Base-by-base conservation (phyloP, 441 rosid species). In the Syzygium syzygioides region DNA sequence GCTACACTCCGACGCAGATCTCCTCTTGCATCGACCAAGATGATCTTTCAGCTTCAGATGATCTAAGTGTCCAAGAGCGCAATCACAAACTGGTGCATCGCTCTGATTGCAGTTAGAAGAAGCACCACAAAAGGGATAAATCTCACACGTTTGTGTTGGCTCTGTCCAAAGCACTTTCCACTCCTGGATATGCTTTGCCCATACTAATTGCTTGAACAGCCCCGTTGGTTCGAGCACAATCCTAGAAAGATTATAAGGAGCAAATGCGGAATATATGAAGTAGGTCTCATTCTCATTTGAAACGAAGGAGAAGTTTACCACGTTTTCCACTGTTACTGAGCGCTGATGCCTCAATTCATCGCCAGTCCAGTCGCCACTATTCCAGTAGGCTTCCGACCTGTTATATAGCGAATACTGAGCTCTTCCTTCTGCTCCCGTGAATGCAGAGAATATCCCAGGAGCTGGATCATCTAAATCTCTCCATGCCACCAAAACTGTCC, bases 401-500 rank as follows among this genome's bases (percentile, higher is more conserved):
- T 92, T 90, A 88, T 87, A 86, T 85, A 71, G 64, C 17, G 88
- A 86, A 28, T 71, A 52, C 48, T 86, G 85, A 53, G 56, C 41
- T 4, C 64, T 85, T 13, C 89, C 92, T 20, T 87, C 60, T 55
- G 26, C 71, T 25, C 50, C 79, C 14, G 76, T 37, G 34, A 56
- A 60, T 37, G n/a, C 45, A 59, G 91, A 86, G 86, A 89, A 91
- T 26, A 60, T 79, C 2, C 90, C 85, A 17, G 89, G 90, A 50
- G 87, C 89, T n/a, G 92, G 92, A 87, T 91, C 86, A 86, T 91
- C 76, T 26, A 34, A 80, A 86, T 57, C 85, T 66, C 76, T 88
- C 91, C 91, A 85, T 55, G 91, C 55, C 71, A 56, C 45, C 41
- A 84, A 86, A 13, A 17, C 37, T 54, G 52, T 41, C 1, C 45